Conservation (phyloP, 257 asterid species). For the Parsonsia alboflavescens region DNA sequence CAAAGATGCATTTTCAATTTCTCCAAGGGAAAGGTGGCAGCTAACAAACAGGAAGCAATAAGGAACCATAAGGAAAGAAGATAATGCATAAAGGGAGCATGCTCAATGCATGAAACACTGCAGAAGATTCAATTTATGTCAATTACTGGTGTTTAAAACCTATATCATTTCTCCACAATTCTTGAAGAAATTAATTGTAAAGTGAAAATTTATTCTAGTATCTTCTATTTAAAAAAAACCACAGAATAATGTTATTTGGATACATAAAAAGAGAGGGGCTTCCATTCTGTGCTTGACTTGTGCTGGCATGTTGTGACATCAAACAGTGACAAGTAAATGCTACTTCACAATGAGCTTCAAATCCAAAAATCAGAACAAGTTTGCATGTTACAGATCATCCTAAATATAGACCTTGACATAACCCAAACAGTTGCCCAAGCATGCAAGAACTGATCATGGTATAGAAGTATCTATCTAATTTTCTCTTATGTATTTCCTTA, state of each 20-base stretch:
- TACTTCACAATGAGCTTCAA: neutral
- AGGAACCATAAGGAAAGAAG: neutral
- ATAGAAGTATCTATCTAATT: neutral
- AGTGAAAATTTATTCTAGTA: neutral
- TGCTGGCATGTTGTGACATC: neutral
- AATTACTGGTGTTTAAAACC: neutral
- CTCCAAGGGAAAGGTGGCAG: slow-evolving; percentile 93
- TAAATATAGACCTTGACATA: neutral
- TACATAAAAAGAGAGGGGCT: neutral
- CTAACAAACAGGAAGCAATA: slow-evolving; percentile 28
- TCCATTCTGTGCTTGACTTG: neutral
- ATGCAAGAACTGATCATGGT: neutral
- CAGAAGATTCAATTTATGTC: neutral
- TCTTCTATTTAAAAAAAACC: neutral
- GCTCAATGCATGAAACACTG: neutral
- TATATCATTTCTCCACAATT: neutral
- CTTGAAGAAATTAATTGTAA: neutral
- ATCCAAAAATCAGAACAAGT: neutral
- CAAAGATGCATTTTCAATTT: slow-evolving; percentile 67
- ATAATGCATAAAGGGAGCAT: neutral
- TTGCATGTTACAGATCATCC: neutral
- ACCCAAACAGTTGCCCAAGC: neutral
- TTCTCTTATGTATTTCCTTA: neutral
- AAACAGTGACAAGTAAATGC: neutral
- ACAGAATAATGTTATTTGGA: neutral